Evolutionary conservation across 2,329 filamentous ascomycete genomes (phyloP).

Genomic region (Akanthomyces dipterigenus): DNA sequence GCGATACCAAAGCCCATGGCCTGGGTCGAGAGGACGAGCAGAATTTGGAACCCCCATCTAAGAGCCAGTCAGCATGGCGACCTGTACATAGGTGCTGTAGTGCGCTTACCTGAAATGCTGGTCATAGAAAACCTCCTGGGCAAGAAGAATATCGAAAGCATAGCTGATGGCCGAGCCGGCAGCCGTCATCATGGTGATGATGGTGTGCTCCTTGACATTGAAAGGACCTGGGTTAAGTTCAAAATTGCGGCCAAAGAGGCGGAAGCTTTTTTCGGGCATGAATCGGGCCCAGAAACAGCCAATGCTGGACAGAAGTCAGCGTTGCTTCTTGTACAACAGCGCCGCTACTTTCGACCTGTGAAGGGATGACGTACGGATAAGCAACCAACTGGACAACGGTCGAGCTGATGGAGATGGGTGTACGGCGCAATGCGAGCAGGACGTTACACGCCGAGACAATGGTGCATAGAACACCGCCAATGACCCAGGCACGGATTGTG

Average conservation of each 20-base stretch:
- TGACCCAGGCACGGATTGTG: conserved; percentile 53
- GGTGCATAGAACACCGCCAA: conserved; percentile 50
- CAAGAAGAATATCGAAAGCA: conserved; percentile 35
- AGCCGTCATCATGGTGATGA: conserved; percentile 41
- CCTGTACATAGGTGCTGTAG: background rate
- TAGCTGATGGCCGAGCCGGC: conserved; percentile 29
- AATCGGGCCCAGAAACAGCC: conserved; percentile 27
- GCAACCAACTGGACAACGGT: conserved; percentile 50
- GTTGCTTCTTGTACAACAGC: background rate
- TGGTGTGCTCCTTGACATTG: conserved; percentile 42
- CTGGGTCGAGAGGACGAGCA: conserved; percentile 54
- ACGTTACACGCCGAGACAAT: conserved; percentile 51
- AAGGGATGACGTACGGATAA: conserved; percentile 32
- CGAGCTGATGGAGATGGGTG: conserved; percentile 44
- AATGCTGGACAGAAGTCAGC: conserved; percentile 13
- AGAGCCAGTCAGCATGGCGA: background rate
- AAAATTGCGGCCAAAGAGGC: conserved; percentile 25
- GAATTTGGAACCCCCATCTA: conserved; percentile 49
- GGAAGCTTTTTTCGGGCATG: conserved; percentile 25
- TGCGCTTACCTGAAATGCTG: conserved; percentile 36
- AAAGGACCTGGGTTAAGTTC: conserved; percentile 35
- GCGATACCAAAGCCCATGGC: conserved; percentile 59
- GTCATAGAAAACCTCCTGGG: conserved; percentile 41
- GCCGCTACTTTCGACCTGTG: conserved; percentile 10
- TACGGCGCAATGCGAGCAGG: conserved; percentile 42